Conservation (phyloP, 768 basidiomycete species). For the Paxillus involutus region DNA sequence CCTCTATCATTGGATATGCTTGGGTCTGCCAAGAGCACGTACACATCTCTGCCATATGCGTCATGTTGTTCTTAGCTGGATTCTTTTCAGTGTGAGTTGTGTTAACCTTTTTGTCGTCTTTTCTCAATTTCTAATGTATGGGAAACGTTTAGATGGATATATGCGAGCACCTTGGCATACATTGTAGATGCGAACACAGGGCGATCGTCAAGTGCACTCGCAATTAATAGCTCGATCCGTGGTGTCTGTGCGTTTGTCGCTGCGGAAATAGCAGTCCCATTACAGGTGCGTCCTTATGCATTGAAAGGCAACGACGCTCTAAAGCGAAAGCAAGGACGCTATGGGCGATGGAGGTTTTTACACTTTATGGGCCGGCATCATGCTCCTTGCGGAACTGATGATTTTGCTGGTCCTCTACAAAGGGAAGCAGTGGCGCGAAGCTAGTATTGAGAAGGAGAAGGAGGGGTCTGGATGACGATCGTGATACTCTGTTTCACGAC, state of each 20-base stretch:
- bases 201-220: no score
- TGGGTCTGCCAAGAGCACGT: slow-evolving; percentile 71
- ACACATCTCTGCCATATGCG: slow-evolving; percentile 68
- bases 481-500: background rate
- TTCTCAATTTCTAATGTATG: background rate
- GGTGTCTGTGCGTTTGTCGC: slow-evolving; percentile 67
- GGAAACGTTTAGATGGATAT: slow-evolving; percentile 57
- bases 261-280: slow-evolving; percentile 73
- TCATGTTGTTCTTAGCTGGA: slow-evolving; percentile 72
- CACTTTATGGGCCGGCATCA: slow-evolving; percentile 67
- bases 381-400: no score
- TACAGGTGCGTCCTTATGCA: slow-evolving; percentile 40
- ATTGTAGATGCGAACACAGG: slow-evolving; percentile 85
- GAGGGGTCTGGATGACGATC: slow-evolving; percentile 1
- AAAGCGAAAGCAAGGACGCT: slow-evolving; percentile 43
- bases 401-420: no score
- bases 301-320: background rate
- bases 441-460: slow-evolving; percentile 44
- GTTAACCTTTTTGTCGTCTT: no score
- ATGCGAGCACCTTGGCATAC: slow-evolving; percentile 76
- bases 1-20: slow-evolving; percentile 64
- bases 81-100: slow-evolving; percentile 67
- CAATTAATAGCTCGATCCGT: slow-evolving; percentile 74
- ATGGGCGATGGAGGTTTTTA: slow-evolving; percentile 85
- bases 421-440: slow-evolving; percentile 61